phyloP scores from a whole-genome alignment of 164 flowering plant species.

The Tetracentron sinense region DNA sequence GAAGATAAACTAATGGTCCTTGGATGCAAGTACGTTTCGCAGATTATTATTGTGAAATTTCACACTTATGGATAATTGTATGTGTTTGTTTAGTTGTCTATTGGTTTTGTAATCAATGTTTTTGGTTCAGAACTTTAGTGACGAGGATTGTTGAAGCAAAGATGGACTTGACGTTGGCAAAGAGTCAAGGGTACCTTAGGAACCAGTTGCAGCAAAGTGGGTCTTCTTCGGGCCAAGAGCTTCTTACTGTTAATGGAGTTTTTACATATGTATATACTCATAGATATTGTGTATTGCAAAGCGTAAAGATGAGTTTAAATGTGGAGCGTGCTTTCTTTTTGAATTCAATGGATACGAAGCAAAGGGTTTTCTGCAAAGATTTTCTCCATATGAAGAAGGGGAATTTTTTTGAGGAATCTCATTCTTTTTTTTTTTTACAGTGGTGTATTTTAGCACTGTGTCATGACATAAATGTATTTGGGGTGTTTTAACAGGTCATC shows the following conservation, averaged over 20 bases:
- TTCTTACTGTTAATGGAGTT: conserved; percentile 94
- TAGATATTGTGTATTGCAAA: too few species aligned
- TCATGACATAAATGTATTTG: too few species aligned
- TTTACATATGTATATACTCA: too few species aligned
- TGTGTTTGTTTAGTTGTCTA: not conserved
- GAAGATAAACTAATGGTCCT: conserved; percentile 79
- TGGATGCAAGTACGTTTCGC: conserved; percentile 77
- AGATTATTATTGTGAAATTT: not conserved
- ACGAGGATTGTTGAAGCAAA: conserved; percentile 83
- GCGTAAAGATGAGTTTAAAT: too few species aligned
- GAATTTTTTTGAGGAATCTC: too few species aligned
- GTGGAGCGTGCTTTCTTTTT: too few species aligned
- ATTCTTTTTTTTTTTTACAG: too few species aligned
- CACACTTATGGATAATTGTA: not conserved
- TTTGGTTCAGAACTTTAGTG: conserved; percentile 62
- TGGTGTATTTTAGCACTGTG: too few species aligned
- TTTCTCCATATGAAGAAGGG: too few species aligned
- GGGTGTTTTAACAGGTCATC: too few species aligned
- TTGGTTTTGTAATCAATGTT: not conserved
- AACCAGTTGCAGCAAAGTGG: conserved; percentile 43
- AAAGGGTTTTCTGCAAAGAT: too few species aligned
- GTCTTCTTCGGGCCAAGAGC: conserved; percentile 43
- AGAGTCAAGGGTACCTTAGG: conserved; percentile 82
- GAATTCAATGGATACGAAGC: too few species aligned
- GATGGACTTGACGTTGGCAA: conserved; percentile 91